Evolutionary conservation across 208 protist species (phyloP), one percentile per base, ranked within the genome.

Genomic region (Crithidia thermophila): DNA sequence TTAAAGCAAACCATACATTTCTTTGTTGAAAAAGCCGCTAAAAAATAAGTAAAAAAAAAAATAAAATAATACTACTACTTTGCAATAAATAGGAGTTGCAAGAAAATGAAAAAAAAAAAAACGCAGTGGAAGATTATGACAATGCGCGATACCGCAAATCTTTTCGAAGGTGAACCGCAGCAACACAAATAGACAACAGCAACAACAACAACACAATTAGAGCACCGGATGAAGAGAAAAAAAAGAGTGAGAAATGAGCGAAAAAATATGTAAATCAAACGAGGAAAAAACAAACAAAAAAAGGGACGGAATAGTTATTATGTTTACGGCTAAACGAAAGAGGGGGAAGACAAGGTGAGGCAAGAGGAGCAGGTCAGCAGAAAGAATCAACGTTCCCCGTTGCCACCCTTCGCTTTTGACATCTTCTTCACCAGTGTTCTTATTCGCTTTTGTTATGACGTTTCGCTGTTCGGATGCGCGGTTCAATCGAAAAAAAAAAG

Each of bases 331-430:
- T 20, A 20, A 43, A 11, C n/a, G 28, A 40, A 51, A 43, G 62
- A 36, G 50, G 52, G 3, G 3, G 31, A 50, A 37, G 6, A 64
- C 23, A 45, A 71, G 43, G 16, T 53, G 67, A 30, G 30, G 43
- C 4, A 49, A 37, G 1, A 23, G 49, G 27, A 27, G 13, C 21
- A 10, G 21, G 10, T 20, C 16, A 55, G 49, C 18, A n/a, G 49
- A 28, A 11, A 55, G 20, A 7, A 28, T 28, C 21, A 27, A 55
- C 23, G 1, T 14, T 18, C 9, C 21, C 49, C 21, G 11, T 23
- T 40, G 18, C 21, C 8, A 9, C 46, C 51, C 46, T 39, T 16
- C 18, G 20, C 5, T 28, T 7, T 33, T 55, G 20, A 52, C 37
- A 28, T n/a, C 49, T 69, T 53, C 49, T 11, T 46, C 28, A 18